phyloP scores from a whole-genome alignment of 2,329 filamentous ascomycete species.

The Aspergillus terreus region DNA sequence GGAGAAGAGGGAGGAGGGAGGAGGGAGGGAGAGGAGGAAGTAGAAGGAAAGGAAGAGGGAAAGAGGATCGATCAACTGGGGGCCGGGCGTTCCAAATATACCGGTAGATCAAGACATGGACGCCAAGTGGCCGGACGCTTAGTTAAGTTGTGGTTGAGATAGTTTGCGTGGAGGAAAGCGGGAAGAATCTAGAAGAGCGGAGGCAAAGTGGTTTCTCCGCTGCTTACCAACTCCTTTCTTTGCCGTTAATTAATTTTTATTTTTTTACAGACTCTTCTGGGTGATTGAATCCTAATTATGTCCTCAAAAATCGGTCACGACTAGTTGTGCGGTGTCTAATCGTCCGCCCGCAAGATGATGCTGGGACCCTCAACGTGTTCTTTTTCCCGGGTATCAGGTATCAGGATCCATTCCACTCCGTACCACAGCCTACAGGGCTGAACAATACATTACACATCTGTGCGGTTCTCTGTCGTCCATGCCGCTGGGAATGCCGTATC shows the following conservation, averaged over 20 bases:
- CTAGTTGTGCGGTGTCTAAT: too few species aligned
- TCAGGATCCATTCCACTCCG: conserved; percentile 9
- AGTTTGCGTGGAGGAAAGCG: conserved; percentile 7
- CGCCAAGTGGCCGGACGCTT: conserved; percentile 23
- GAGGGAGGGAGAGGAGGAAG: conserved; percentile 9
- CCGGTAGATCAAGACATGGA: conserved; percentile 19
- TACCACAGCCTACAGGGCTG: conserved; percentile 17
- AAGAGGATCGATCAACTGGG: conserved; percentile 8
- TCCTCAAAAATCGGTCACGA: too few species aligned
- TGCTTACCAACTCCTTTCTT: neutral
- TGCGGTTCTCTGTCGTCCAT: neutral
- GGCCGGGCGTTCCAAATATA: conserved; percentile 4
- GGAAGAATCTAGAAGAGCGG: conserved; percentile 20
- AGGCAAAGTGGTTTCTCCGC: neutral
- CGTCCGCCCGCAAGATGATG: neutral
- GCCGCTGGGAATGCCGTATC: neutral
- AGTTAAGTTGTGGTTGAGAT: conserved; percentile 9
- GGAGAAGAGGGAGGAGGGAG: conserved; percentile 11
- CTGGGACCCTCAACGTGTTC: conserved; percentile 21
- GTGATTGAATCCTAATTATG: too few species aligned
- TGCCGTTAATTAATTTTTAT: too few species aligned
- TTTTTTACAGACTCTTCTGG: too few species aligned
- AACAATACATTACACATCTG: conserved; percentile 12
- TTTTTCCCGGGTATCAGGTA: conserved; percentile 13
- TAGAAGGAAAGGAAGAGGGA: conserved; percentile 7